Percentiles rank a stretch among this genome's conserved stretches.
Evolutionary conservation across 2,329 filamentous ascomycete genomes (phyloP).

Genomic region (Bipolaris zeicola): DNA sequence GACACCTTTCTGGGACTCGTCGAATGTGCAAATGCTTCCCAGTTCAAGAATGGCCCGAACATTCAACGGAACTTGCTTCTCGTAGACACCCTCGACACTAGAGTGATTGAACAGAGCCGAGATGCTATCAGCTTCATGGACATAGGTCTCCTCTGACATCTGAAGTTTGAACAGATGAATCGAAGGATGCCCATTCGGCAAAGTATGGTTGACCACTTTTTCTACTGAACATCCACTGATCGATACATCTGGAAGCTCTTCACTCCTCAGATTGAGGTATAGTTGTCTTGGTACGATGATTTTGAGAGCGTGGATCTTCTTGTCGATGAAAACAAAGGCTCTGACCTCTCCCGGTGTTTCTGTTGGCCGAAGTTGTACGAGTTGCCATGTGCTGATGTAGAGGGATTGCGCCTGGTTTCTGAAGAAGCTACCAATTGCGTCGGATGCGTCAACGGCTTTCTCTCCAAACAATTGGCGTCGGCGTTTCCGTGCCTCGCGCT

Average conservation of each 20-base stretch:
- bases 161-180: slow-evolving; percentile 93
- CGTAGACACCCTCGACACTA: slow-evolving; percentile 96
- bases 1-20: slow-evolving; percentile 86
- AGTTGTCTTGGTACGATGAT: slow-evolving; percentile 87
- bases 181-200: slow-evolving; percentile 94
- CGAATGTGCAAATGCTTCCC: slow-evolving; percentile 90
- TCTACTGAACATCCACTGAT: slow-evolving; percentile 86
- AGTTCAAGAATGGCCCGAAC: slow-evolving; percentile 86
- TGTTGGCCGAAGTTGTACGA: slow-evolving; percentile 83
- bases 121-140: slow-evolving; percentile 83
- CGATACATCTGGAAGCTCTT: slow-evolving; percentile 85
- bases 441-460: slow-evolving; percentile 65
- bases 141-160: slow-evolving; percentile 85
- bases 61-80: slow-evolving; percentile 86
- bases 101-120: slow-evolving; percentile 84
- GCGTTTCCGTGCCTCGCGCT: slow-evolving; percentile 84
- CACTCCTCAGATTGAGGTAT: slow-evolving; percentile 88
- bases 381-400: slow-evolving; percentile 93
- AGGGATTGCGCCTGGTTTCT: slow-evolving; percentile 89
- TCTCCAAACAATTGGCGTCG: slow-evolving; percentile 94
- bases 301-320: slow-evolving; percentile 86
- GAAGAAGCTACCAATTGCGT: slow-evolving; percentile 74
- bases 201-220: slow-evolving; percentile 88
- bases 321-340: slow-evolving; percentile 90
- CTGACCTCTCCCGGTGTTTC: slow-evolving; percentile 84